phyloP scores from a whole-genome alignment of 2,329 filamentous ascomycete genomes.

The Xylaria sp. region DNA sequence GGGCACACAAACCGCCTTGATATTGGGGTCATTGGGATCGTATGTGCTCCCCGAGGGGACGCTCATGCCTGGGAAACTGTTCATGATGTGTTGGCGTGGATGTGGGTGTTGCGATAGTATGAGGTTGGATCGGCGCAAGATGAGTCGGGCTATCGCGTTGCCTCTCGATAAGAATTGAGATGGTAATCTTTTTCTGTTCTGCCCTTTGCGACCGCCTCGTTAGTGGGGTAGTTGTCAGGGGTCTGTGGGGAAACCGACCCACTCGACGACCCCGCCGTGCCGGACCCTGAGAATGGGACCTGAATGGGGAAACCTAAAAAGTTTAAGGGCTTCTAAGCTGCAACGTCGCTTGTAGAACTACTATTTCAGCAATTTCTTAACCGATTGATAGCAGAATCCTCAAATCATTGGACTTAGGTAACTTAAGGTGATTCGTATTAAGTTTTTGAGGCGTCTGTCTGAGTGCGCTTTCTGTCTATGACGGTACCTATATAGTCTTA shows the following conservation, averaged over 20 bases:
- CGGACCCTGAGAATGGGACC: slow-evolving; percentile 4
- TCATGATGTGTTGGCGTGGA: slow-evolving; percentile 41
- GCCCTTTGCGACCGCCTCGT: slow-evolving; percentile 41
- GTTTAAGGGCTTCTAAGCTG: background rate
- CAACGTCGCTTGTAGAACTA: background rate
- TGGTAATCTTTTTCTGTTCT: slow-evolving; percentile 43
- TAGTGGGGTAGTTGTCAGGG: background rate
- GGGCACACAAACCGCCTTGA: slow-evolving; percentile 59
- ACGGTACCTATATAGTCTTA: too few species aligned
- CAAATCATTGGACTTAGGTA: background rate
- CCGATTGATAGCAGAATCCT: background rate
- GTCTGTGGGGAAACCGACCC: background rate
- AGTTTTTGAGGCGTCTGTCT: background rate
- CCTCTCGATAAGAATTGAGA: slow-evolving; percentile 33
- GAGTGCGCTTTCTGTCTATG: too few species aligned
- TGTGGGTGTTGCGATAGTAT: background rate
- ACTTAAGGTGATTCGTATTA: background rate
- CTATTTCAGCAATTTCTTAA: background rate
- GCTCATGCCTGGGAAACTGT: slow-evolving; percentile 44
- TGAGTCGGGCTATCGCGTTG: slow-evolving; percentile 23
- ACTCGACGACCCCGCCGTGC: background rate
- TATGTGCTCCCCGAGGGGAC: slow-evolving; percentile 39
- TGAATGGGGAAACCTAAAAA: background rate
- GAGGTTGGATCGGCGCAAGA: slow-evolving; percentile 1
- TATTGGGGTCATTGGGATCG: slow-evolving; percentile 60